Evolutionary conservation across 371 early-diverging fungal species (phyloP), one percentile per base, ranked within the genome.

Genomic region (Syncephalis fuscata): DNA sequence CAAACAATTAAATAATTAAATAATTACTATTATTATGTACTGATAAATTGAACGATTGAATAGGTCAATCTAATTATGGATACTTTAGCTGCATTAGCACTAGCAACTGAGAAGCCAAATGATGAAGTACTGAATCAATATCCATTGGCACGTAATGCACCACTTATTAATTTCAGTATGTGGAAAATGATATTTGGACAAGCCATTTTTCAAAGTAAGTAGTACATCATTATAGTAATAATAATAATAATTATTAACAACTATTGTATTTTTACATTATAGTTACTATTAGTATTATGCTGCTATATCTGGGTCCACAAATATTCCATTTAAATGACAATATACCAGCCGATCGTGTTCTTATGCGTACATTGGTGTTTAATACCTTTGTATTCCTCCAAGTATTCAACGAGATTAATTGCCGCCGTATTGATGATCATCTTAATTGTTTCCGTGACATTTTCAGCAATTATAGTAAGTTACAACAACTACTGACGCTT

Each of bases 381-480:
- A 98, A 97, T 63, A 63, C 81, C 14, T 98, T 97, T 70, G 88
- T 96, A 36, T 87, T 92, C 60, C 63, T 90, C 36, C 96, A 95
- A 67, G 65, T 96, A n/a, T 92, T 95, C 60, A 93, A 92, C 62
- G 82, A 82, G 55, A 68, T 86, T 66, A 86, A 85, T 65, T 84
- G 83, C 57, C 73, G 85, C 21, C 74, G 78, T 45, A 78, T 86
- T 38, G 82, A 78, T 52, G 66, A 66, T 46, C 63, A 76, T 21
- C 50, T 87, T 55, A 96, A 96, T 64, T 76, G 90, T 23, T 93
- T 96, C 71, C 66, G 67, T 54, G 73, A 78, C 52, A 68, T 94
- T 37, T 63, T 62, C 50, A 55, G 75, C 50, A 91, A 96, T 67
- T 68, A 65, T 58, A 67, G 76, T 44, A 32, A 32, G 32, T 32